Conservation (phyloP, 2,329 filamentous ascomycete species). For the Polychaeton citri region DNA sequence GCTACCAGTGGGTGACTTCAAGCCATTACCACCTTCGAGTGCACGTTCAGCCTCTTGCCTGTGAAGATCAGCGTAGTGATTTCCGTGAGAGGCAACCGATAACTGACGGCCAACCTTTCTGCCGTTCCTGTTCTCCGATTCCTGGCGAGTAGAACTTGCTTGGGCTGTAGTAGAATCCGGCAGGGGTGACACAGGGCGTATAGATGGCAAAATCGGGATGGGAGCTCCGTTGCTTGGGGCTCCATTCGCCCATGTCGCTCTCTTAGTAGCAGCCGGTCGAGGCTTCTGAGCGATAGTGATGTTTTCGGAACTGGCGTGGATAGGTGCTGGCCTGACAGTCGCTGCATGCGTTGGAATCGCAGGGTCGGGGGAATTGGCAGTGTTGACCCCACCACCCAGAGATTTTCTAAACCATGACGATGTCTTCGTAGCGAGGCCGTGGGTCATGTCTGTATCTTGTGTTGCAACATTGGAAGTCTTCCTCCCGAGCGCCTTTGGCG, state of each 20-base stretch:
- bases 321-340: constrained; percentile 28
- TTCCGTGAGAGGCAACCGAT: constrained; percentile 80
- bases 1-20: constrained; percentile 62
- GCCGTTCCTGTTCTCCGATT: constrained; percentile 48
- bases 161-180: constrained; percentile 86
- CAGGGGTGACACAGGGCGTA: constrained; percentile 89
- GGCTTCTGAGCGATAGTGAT: constrained; percentile 33
- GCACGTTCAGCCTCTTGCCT: constrained; percentile 84
- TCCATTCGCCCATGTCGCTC: constrained; percentile 87
- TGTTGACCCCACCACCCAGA: constrained; percentile 48
- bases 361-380: constrained; percentile 54
- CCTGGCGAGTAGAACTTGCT: constrained; percentile 51
- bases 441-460: constrained; percentile 42
- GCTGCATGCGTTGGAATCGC: constrained; percentile 36
- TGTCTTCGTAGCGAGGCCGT: constrained; percentile 61
- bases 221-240: constrained; percentile 55
- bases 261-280: constrained; percentile 55
- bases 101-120: constrained; percentile 95
- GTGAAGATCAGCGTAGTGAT: constrained; percentile 83
- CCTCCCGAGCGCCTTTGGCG: constrained; percentile 82
- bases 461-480: constrained; percentile 76
- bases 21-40: constrained; percentile 65
- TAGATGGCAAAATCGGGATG: constrained; percentile 91
- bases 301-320: constrained; percentile 31
- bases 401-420: constrained; percentile 93